Base-by-base conservation (phyloP, 2,329 filamentous ascomycete species). In the Trichophyton verrucosum region DNA sequence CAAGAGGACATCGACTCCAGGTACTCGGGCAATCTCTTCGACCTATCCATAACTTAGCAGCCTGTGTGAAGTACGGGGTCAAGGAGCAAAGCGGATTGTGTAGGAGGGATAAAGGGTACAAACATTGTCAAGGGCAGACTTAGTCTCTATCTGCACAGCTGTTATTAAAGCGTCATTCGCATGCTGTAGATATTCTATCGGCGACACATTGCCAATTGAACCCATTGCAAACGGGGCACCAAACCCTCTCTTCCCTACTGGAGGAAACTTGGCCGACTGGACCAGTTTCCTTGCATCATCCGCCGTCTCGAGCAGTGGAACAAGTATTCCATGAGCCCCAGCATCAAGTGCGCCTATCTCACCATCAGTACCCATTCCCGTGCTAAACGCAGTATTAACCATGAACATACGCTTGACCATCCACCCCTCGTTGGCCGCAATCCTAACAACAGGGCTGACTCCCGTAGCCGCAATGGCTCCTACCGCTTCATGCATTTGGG, bases 291-390 rank as follows among this genome's bases (percentile, higher is more conserved):
- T 74, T 3, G 80, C 81, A 64, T 83, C 80, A 22, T 81, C 78
- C 9, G 77, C 76, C 0, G 76, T 80, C 64, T 80, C 76, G 38
- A 82, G 73, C 3, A 82, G 69, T 3, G 80, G 81, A 3, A 82
- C 80, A 30, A 83, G 72, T 40, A 85, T 77, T 36, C 81, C 82
- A 67, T 85, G 82, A 6, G 82, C 82, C 42, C 82, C 82, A 51
- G 80, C 73, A 65, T 85, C 82, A 42, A 85, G 75, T 9, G 82
- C 82, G 58, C 77, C 75, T 78, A 61, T 58, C 6, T 59, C 15
- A 15, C 30, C 58, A 56, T 58, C 20, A 51, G 7, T 22, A 27
- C 13, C 8, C 9, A 11, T 11, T 38, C 8, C 33, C 33, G 9
- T 13, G 8, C 1, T 38, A 38, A 38, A 13, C 27, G 33, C 11